These are phyloP conservation scores for Colletotrichum musae DNA, from an alignment of 2,329 filamentous ascomycete genomes.

Conservation along the genomic window DNA sequence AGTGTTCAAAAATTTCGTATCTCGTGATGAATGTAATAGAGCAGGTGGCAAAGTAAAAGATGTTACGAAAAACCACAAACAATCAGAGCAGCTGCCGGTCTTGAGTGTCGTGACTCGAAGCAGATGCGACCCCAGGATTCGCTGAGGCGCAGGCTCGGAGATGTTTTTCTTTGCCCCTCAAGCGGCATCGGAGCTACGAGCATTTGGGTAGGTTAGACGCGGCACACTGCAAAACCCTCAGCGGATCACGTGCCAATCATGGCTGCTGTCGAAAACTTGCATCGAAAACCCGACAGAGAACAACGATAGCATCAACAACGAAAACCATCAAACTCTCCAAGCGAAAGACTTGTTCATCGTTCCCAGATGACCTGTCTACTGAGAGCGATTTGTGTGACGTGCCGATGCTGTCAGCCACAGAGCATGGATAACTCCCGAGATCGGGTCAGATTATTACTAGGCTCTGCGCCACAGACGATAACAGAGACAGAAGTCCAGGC, in stretches of 20 bases:
- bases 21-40: too few relatives aligned
- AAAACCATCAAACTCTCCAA: not conserved
- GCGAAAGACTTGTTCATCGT: not conserved
- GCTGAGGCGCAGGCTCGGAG: conserved; percentile 23
- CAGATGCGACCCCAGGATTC: conserved; percentile 8
- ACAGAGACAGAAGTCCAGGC: conserved; percentile 13
- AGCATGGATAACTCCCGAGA: conserved; percentile 32
- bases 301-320: not conserved
- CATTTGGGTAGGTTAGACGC: conserved; percentile 16
- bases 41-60: too few relatives aligned
- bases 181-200: conserved; percentile 40
- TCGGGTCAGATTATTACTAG: conserved; percentile 4
- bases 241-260: conserved; percentile 31
- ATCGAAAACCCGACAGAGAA: not conserved
- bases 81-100: not conserved
- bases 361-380: not conserved
- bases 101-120: conserved; percentile 10
- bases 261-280: too few relatives aligned
- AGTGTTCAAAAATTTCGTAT: too few relatives aligned
- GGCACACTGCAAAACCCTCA: conserved; percentile 14
- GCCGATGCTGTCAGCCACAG: conserved; percentile 23
- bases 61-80: too few relatives aligned
- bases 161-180: conserved; percentile 35
- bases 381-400: conserved; percentile 24
- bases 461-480: conserved; percentile 30